These are phyloP conservation scores for Ailanthus altissimus DNA, from an alignment of 345 rosid genomes.

Conservation along the genomic window DNA sequence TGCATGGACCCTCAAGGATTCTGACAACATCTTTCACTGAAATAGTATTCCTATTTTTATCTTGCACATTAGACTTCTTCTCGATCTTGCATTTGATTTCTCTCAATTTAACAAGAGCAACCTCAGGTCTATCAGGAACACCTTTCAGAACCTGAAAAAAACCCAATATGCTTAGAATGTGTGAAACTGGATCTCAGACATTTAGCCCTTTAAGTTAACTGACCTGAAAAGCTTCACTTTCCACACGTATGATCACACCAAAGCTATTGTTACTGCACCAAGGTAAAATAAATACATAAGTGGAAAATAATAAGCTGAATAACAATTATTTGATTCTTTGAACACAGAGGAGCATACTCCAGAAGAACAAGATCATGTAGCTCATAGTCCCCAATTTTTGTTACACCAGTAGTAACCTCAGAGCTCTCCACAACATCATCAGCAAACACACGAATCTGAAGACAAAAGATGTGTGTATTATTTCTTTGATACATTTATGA, in stretches of 20 bases:
- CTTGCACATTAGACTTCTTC: slow-evolving; percentile 69
- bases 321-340: slow-evolving; percentile 10
- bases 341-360: slow-evolving; percentile 60
- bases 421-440: slow-evolving; percentile 97
- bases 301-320: slow-evolving; percentile 1
- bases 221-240: slow-evolving; percentile 96
- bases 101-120: slow-evolving; percentile 77
- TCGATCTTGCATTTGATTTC: slow-evolving; percentile 93
- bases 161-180: neutral
- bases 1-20: slow-evolving; percentile 86
- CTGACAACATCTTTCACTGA: slow-evolving; percentile 79
- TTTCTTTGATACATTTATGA: neutral
- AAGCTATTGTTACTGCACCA: slow-evolving; percentile 78
- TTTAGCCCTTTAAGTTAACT: slow-evolving; percentile 7
- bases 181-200: neutral
- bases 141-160: slow-evolving; percentile 80
- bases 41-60: slow-evolving; percentile 65
- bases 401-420: slow-evolving; percentile 89
- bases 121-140: slow-evolving; percentile 90
- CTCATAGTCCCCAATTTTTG: slow-evolving; percentile 88
- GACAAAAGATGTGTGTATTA: slow-evolving; percentile 21
- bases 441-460: slow-evolving; percentile 84
- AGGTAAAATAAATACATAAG: slow-evolving; percentile 25
- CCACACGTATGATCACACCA: slow-evolving; percentile 93
- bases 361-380: slow-evolving; percentile 92